These are phyloP conservation scores for Phylloporus sp. DNA, from an alignment of 768 basidiomycete genomes.

Conservation along the genomic window DNA sequence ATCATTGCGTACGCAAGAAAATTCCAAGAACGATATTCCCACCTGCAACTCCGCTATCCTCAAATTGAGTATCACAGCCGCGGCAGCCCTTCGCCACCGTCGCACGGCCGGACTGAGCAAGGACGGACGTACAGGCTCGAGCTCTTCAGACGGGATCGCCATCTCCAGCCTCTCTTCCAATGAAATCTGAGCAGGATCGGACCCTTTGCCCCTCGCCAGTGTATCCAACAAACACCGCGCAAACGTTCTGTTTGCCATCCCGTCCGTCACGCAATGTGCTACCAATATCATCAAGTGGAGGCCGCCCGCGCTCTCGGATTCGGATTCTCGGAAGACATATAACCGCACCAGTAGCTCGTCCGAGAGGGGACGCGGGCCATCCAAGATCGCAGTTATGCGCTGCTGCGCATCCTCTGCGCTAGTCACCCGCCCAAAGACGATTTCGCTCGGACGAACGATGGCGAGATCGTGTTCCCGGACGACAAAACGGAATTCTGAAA, in stretches of 20 bases:
- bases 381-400: constrained; percentile 27
- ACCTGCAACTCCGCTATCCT: constrained; percentile 36
- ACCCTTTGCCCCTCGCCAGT: constrained; percentile 18
- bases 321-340: constrained; percentile 35
- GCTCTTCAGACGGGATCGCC: constrained; percentile 34
- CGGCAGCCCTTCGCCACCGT: constrained; percentile 46
- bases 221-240: constrained; percentile 43
- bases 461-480: constrained; percentile 37
- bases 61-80: constrained; percentile 31
- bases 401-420: constrained; percentile 33
- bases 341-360: constrained; percentile 40
- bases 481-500: constrained; percentile 39
- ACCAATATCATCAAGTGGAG: constrained; percentile 41
- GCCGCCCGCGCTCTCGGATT: constrained; percentile 26
- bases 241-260: constrained; percentile 38
- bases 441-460: constrained; percentile 33
- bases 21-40: constrained; percentile 8
- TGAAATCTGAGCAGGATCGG: constrained; percentile 14
- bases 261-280: constrained; percentile 51
- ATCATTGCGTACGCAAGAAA: too few species aligned
- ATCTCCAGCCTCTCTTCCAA: constrained; percentile 39
- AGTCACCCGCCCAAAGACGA: constrained; percentile 31
- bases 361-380: constrained; percentile 39
- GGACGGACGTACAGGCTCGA: constrained; percentile 29
- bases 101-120: constrained; percentile 32